A percentile compares a stretch with the other conserved stretches of the same genome.
phyloP scores from a whole-genome alignment of 1,139 yeast species.

The Kurtzmaniella quercitrusa region DNA sequence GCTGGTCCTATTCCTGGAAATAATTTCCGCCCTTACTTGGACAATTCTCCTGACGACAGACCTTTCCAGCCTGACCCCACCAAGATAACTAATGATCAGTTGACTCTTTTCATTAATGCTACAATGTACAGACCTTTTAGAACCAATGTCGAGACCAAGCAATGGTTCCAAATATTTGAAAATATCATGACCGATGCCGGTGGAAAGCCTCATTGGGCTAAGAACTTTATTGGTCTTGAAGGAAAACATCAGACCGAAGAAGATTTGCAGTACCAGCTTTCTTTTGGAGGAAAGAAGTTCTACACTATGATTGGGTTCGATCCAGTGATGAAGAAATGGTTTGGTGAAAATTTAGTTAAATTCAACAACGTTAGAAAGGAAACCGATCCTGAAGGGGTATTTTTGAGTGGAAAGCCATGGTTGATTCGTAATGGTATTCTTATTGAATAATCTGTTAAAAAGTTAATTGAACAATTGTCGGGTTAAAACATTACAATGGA shows the following conservation, averaged over 20 bases:
- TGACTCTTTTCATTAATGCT: constrained; percentile 85
- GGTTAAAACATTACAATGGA: too few species aligned
- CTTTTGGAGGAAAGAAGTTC: constrained; percentile 47
- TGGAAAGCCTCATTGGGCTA: constrained; percentile 99
- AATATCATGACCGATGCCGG: constrained; percentile 68
- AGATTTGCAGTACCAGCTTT: constrained; percentile 34
- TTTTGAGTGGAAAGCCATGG: constrained; percentile 77
- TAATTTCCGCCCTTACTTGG: constrained; percentile 73
- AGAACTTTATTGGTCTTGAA: constrained; percentile 76
- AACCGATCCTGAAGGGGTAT: constrained; percentile 79
- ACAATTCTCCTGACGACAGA: constrained; percentile 63
- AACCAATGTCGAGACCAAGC: constrained; percentile 64
- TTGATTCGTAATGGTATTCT: constrained; percentile 73
- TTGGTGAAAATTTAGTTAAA: constrained; percentile 61
- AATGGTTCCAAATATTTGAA: constrained; percentile 86
- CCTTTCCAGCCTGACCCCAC: constrained; percentile 44
- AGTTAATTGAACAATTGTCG: too few species aligned
- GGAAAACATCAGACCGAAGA: constrained; percentile 34
- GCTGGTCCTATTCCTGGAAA: constrained; percentile 84
- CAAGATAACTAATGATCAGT: constrained; percentile 67
- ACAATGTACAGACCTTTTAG: constrained; percentile 94
- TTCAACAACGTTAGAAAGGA: constrained; percentile 60
- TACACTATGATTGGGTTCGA: constrained; percentile 81
- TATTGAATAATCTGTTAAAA: constrained; percentile 13
- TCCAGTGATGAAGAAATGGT: constrained; percentile 69